phyloP scores from a whole-genome alignment of 2,329 filamentous ascomycete genomes.

The Cordyceps javanica region DNA sequence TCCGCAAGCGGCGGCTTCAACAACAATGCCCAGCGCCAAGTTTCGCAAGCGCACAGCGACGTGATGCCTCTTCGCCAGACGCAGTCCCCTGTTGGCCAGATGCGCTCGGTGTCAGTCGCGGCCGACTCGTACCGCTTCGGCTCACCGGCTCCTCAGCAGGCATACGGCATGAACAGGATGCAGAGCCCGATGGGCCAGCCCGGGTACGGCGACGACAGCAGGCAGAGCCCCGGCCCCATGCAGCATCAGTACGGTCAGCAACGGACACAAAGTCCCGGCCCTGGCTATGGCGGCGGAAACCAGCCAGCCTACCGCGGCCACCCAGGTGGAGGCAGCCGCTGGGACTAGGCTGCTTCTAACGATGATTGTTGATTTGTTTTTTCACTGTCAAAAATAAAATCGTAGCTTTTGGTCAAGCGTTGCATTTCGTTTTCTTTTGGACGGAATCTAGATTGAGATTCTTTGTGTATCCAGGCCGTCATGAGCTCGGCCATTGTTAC shows the following conservation, averaged over 20 bases:
- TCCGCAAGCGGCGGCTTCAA: background rate
- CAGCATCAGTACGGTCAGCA: constrained; percentile 4
- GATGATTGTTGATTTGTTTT: background rate
- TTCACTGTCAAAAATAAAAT: background rate
- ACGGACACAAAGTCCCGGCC: constrained; percentile 12
- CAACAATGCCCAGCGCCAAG: background rate
- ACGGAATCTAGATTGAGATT: constrained; percentile 3
- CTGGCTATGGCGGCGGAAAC: background rate
- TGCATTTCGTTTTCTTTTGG: background rate
- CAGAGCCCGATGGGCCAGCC: constrained; percentile 12
- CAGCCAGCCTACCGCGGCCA: constrained; percentile 11
- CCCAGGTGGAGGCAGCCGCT: background rate
- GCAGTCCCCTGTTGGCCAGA: background rate
- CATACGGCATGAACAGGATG: constrained; percentile 13
- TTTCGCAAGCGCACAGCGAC: constrained; percentile 12
- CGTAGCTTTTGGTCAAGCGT: background rate
- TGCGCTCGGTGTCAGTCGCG: constrained; percentile 10
- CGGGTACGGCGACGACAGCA: background rate
- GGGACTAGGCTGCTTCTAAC: background rate
- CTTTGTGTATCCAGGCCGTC: background rate
- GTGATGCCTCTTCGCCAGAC: background rate
- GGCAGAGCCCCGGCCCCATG: constrained; percentile 11
- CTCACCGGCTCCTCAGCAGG: constrained; percentile 15
- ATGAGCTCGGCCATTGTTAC: constrained; percentile 5
- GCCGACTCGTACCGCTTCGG: constrained; percentile 13